Evolutionary conservation across 176 grass and related monocot genomes (phyloP).

Genomic region (Carex pumila): DNA sequence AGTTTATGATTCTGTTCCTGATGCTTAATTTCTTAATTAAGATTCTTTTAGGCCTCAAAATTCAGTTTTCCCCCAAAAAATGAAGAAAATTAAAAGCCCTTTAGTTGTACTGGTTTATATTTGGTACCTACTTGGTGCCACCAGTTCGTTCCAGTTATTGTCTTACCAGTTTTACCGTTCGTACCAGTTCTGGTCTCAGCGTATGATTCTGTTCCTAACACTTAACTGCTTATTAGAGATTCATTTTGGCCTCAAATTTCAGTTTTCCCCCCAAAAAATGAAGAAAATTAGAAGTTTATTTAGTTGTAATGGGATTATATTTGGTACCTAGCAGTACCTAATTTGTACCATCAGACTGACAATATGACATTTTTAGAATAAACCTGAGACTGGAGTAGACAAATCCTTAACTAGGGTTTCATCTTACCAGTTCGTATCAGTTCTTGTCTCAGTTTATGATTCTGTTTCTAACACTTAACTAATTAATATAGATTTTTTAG

Average conservation of each 20-base stretch:
- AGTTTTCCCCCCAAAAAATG: too few relatives aligned
- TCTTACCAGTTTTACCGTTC: not conserved
- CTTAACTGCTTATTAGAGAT: not conserved
- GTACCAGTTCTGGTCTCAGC: not conserved
- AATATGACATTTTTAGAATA: too few relatives aligned
- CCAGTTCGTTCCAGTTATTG: too few relatives aligned
- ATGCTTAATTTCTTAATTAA: not conserved
- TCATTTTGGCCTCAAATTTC: too few relatives aligned
- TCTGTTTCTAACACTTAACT: not conserved
- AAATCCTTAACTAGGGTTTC: too few relatives aligned
- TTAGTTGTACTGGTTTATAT: not conserved
- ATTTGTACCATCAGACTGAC: not conserved
- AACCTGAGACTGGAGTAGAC: too few relatives aligned
- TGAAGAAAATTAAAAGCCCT: too few relatives aligned
- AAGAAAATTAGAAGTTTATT: too few relatives aligned
- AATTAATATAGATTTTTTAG: too few relatives aligned
- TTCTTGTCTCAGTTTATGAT: not conserved
- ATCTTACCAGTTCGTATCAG: not conserved
- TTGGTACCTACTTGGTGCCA: not conserved
- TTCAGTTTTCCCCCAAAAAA: too few relatives aligned
- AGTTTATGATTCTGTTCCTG: not conserved
- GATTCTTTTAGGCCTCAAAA: too few relatives aligned
- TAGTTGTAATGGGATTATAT: not conserved
- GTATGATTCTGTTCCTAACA: not conserved
- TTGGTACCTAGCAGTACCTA: conserved; percentile 1